Evolutionary conservation across 352 stramenopile genomes (phyloP).

Genomic region (Phytophthora melonis): DNA sequence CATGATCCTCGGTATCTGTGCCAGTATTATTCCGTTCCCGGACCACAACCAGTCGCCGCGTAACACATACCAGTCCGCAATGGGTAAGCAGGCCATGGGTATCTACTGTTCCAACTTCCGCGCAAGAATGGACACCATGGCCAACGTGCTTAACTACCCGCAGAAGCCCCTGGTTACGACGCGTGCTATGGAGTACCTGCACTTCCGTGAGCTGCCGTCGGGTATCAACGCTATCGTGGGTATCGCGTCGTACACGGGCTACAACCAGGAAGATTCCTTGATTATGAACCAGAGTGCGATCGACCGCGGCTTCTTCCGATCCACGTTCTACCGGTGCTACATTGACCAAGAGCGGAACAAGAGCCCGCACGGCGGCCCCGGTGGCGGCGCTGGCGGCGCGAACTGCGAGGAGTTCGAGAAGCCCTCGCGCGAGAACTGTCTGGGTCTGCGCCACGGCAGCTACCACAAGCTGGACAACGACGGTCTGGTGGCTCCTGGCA

Average conservation of each 20-base stretch:
- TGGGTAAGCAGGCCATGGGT: conserved; percentile 99
- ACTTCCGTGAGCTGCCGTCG: conserved; percentile 98
- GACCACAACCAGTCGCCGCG: conserved; percentile 99
- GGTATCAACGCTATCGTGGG: conserved; percentile 98
- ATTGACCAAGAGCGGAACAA: conserved; percentile 94
- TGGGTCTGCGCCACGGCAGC: conserved; percentile 95
- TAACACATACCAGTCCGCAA: conserved; percentile 99
- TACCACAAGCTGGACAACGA: conserved; percentile 99
- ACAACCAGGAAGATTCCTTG: conserved; percentile 99
- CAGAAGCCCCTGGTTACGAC: conserved; percentile 99
- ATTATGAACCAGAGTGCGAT: conserved; percentile 99
- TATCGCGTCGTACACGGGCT: conserved; percentile 92
- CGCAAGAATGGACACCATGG: conserved; percentile 99
- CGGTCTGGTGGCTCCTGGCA: conserved; percentile 96
- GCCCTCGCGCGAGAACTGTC: conserved; percentile 94
- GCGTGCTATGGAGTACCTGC: conserved; percentile 99
- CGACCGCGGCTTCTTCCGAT: conserved; percentile 99
- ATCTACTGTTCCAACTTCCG: conserved; percentile 99
- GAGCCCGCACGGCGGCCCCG: conserved; percentile 72
- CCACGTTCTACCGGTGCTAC: conserved; percentile 99
- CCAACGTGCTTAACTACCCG: conserved; percentile 99
- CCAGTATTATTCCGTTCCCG: conserved; percentile 99
- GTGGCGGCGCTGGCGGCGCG: conserved; percentile 59
- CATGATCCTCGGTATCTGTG: conserved; percentile 99
- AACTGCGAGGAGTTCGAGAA: conserved; percentile 97